Evolutionary conservation across 441 rosid genomes (phyloP), one percentile per base, ranked within the genome.

Genomic region (Gossypium gossypioides): DNA sequence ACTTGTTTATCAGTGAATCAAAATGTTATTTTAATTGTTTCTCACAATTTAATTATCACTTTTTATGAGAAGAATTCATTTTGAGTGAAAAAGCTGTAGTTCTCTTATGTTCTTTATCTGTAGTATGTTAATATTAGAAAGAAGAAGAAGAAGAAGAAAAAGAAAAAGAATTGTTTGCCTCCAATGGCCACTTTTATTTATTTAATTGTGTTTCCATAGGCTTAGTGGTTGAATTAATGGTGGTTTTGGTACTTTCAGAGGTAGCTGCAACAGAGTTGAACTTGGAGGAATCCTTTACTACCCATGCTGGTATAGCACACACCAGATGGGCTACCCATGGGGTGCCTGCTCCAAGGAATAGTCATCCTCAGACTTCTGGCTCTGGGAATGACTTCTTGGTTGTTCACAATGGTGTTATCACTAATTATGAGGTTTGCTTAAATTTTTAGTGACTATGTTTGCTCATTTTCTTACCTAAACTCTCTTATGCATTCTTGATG

Each of bases 251-350:
- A 0, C 63, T 75, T 79, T 29, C 91, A 95, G 99, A 95, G 68
- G 86, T 88, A 74, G 86, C 86, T 51, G 72, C 71, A 16, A 83
- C 75, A 7, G 88, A 84, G 73, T 84, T 95, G 65, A 82, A 95
- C 75, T 76, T 92, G 89, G 93, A 86, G 68, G 87, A 89, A 76
- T 86, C 86, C 0, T 89, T 90, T 75, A 68, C 79, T 32, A 58
- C 81, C 37, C 99, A 95, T 81, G 99, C 96, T 64, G 96, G 97
- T 24, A 95, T 95, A 76, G 99, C 97, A 3, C 99, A 95, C 79
- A 95, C 97, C 0, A 84, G 99, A 32, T 95, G 97, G 97, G 97
- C 97, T 21, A 92, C 99, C 59, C 99, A 95, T 76, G 97, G 99
- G 62, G 97, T 89, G 74, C 99, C 97, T 56, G 87, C 97, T 75